phyloP scores from a whole-genome alignment of 768 basidiomycete genomes.

The Collybiopsis confluens region DNA sequence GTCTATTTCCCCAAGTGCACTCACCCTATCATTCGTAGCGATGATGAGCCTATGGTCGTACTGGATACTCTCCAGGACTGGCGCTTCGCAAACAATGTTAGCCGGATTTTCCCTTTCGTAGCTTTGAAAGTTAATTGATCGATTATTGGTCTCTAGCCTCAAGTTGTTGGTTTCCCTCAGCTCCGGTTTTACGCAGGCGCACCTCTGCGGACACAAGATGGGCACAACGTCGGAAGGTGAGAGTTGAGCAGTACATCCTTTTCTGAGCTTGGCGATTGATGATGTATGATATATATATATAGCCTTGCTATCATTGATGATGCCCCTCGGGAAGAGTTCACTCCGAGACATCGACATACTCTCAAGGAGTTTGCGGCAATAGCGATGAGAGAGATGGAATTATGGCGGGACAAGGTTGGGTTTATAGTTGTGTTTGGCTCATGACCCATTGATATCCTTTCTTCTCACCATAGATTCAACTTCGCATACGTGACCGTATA shows the following conservation, averaged over 20 bases:
- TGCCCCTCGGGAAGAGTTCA: constrained; percentile 76
- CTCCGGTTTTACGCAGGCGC: constrained; percentile 92
- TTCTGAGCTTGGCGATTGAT: not conserved
- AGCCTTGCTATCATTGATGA: constrained; percentile 85
- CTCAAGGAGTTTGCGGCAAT: constrained; percentile 95
- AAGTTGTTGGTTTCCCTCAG: constrained; percentile 60
- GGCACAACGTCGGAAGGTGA: constrained; percentile 84
- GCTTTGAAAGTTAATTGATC: not conserved
- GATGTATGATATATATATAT: not conserved
- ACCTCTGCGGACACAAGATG: constrained; percentile 84
- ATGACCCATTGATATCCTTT: not conserved
- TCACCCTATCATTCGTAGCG: constrained; percentile 33
- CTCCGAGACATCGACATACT: constrained; percentile 84
- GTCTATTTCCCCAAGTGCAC: not conserved
- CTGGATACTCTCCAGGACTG: constrained; percentile 79
- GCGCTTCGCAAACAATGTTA: constrained; percentile 82
- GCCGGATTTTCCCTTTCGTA: constrained; percentile 19
- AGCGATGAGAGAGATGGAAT: constrained; percentile 91
- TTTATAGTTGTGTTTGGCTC: not conserved
- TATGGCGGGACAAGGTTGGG: constrained; percentile 87
- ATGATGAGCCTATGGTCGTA: constrained; percentile 85
- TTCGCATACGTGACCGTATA: constrained; percentile 85
- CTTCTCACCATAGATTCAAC: constrained; percentile 58
- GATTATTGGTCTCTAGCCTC: constrained; percentile 44
- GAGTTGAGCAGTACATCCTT: not conserved